phyloP scores from a whole-genome alignment of 371 early-diverging fungal genomes.

The Circinella minor region DNA sequence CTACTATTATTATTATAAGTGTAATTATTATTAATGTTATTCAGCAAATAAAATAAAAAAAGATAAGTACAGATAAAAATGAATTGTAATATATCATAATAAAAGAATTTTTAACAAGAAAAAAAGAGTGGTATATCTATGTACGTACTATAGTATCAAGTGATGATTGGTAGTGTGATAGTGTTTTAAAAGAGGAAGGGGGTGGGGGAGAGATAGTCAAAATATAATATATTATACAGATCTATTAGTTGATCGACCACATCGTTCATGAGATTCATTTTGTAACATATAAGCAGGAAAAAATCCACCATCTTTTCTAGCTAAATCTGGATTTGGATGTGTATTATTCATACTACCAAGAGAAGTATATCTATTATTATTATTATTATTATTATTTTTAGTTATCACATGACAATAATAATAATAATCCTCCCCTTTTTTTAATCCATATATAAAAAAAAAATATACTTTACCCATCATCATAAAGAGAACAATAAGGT shows the following conservation, averaged over 20 bases:
- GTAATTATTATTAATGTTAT: too few relatives aligned
- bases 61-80: too few relatives aligned
- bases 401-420: neutral
- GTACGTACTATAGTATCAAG: constrained; percentile 12
- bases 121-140: neutral
- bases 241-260: constrained; percentile 62
- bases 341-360: constrained; percentile 90
- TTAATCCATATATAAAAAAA: neutral
- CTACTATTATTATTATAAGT: too few relatives aligned
- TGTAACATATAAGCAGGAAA: constrained; percentile 74
- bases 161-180: too few relatives aligned
- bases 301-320: constrained; percentile 47
- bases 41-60: too few relatives aligned
- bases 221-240: neutral
- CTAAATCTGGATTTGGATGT: constrained; percentile 79
- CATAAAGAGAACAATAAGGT: constrained; percentile 91
- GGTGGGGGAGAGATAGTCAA: too few relatives aligned
- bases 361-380: constrained; percentile 80
- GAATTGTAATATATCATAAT: too few relatives aligned
- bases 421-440: neutral
- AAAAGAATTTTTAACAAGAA: too few relatives aligned
- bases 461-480: constrained; percentile 72
- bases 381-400: constrained; percentile 1
- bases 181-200: too few relatives aligned
- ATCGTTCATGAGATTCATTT: constrained; percentile 76